Conservation (phyloP, 257 asterid genomes). For the Handroanthus guayacan region DNA sequence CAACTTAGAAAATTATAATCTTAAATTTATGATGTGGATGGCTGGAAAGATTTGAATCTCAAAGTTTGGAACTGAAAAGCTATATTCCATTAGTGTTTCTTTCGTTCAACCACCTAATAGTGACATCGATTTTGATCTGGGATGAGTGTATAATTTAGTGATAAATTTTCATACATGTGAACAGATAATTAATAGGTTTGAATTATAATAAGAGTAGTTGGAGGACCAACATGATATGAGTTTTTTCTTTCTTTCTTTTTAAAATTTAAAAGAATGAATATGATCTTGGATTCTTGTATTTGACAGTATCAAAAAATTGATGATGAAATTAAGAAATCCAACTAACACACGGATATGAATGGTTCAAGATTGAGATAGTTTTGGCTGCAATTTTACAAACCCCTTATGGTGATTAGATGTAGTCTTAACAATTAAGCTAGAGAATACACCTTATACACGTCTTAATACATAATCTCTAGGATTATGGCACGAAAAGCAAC, state of each 20-base stretch:
- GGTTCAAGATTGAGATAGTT: constrained; percentile 6
- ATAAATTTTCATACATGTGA: too few species aligned
- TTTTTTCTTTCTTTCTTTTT: too few species aligned
- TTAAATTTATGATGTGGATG: background rate
- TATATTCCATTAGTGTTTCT: background rate
- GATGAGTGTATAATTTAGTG: background rate
- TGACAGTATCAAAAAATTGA: background rate
- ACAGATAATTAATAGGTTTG: too few species aligned
- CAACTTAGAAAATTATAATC: background rate
- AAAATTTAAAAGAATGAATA: too few species aligned
- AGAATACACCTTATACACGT: too few species aligned
- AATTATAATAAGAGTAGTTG: too few species aligned
- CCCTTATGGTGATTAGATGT: background rate
- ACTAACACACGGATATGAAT: background rate
- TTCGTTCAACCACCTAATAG: background rate
- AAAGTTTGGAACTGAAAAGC: background rate
- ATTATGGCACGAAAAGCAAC: too few species aligned
- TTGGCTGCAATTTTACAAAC: background rate
- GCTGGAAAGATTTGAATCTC: background rate
- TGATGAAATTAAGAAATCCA: background rate
- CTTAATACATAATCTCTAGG: too few species aligned
- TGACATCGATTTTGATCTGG: background rate
- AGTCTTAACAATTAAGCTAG: background rate
- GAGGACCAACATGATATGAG: too few species aligned
- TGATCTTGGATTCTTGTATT: background rate